Conservation (phyloP, 1,284 basidiomycete species). For the Pyrrhoderma lamaoense region DNA sequence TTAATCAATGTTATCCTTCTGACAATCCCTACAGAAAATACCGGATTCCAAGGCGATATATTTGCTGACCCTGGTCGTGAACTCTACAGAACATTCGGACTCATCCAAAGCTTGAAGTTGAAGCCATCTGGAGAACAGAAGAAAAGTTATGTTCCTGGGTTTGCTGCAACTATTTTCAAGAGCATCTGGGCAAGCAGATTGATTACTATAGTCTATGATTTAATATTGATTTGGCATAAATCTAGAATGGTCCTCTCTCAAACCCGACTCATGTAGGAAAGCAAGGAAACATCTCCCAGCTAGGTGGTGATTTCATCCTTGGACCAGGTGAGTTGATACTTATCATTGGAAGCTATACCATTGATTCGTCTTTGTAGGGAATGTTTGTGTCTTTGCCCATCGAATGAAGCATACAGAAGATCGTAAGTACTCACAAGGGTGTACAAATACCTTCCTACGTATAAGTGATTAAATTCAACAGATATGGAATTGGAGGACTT, state of each 20-base stretch:
- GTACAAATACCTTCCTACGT: neutral
- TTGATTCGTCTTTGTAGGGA: constrained; percentile 21
- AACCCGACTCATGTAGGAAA: constrained; percentile 44
- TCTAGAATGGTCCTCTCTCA: constrained; percentile 39
- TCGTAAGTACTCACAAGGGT: constrained; percentile 34
- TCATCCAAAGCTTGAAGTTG: constrained; percentile 37
- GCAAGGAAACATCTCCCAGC: constrained; percentile 50
- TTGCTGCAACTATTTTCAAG: constrained; percentile 29
- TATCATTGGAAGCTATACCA: neutral
- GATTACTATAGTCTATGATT: too few species aligned
- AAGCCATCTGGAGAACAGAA: constrained; percentile 41
- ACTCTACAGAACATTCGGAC: constrained; percentile 45
- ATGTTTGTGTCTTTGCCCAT: constrained; percentile 40
- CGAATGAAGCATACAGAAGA: constrained; percentile 57
- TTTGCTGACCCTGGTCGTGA: constrained; percentile 53
- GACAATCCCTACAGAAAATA: constrained; percentile 31
- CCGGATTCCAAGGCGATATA: constrained; percentile 41
- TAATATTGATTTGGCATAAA: too few species aligned
- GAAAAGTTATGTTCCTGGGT: constrained; percentile 39
- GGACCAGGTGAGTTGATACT: constrained; percentile 37
- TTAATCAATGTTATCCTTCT: too few species aligned
- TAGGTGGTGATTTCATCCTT: constrained; percentile 57
- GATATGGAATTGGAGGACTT: constrained; percentile 40
- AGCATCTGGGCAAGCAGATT: constrained; percentile 46
- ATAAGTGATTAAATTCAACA: constrained; percentile 18